Conservation (phyloP, 805 yeast species). For the Candida chauliodis region DNA sequence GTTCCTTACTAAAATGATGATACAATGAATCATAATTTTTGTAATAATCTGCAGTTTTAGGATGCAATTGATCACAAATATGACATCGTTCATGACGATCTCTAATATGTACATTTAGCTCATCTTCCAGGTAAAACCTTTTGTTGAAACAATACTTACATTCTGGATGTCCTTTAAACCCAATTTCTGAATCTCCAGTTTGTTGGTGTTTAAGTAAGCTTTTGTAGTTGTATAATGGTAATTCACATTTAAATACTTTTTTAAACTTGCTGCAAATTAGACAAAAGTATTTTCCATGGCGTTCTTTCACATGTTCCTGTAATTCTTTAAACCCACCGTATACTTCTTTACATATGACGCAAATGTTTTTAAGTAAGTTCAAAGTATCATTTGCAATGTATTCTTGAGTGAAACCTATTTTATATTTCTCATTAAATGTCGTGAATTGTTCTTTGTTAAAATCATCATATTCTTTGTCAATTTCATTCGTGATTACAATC, state of each 20-base stretch:
- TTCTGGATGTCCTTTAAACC: constrained; percentile 85
- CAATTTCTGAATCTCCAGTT: constrained; percentile 65
- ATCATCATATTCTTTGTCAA: constrained; percentile 35
- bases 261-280: constrained; percentile 74
- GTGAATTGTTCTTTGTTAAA: constrained; percentile 28
- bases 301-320: constrained; percentile 59
- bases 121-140: constrained; percentile 86
- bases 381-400: constrained; percentile 48
- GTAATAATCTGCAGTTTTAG: constrained; percentile 61
- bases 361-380: constrained; percentile 49
- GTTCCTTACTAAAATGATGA: constrained; percentile 69
- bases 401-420: constrained; percentile 57
- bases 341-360: constrained; percentile 49
- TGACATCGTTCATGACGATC: constrained; percentile 85
- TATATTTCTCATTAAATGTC: constrained; percentile 41
- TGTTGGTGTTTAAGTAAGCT: constrained; percentile 65
- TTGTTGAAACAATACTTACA: constrained; percentile 76
- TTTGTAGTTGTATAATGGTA: constrained; percentile 55
- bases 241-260: constrained; percentile 72
- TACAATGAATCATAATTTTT: constrained; percentile 71
- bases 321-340: constrained; percentile 53
- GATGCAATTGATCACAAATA: constrained; percentile 74
- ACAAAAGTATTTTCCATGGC: constrained; percentile 66
- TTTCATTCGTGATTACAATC: constrained; percentile 55
- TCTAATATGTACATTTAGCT: constrained; percentile 75